Evolutionary conservation across 2,329 filamentous ascomycete species (phyloP), one percentile per base, ranked within the genome.

Genomic region (Diplodia seriata): DNA sequence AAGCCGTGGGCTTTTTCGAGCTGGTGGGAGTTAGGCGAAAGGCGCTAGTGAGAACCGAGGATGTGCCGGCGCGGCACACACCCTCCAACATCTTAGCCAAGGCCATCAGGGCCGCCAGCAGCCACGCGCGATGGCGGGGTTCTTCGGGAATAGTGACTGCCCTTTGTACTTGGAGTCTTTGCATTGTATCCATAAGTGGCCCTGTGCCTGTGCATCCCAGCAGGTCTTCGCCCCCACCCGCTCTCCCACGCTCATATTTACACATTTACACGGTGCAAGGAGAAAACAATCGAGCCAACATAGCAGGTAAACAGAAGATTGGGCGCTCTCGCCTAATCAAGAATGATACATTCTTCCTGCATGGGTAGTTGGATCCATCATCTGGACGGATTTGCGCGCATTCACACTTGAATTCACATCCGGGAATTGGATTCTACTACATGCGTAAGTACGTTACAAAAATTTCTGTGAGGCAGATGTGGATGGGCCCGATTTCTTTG

Each of bases 1-100:
- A 47, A 29, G 40, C 50, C 26, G 53, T 29, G 64, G 43, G 55
- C 64, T 67, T 63, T 62, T 63, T 63, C 40, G 53, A 57, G 55
- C 57, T 59, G 54, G 54, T 67, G 53, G 53, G 64, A 40, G 43
- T 67, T 67, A 67, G 31, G 43, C 54, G 54, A 67, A 47, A 29
- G 64, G 53, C 54, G 9, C 18, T 20, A 18, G 14, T 7, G 26
- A 29, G 26, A 9, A 12, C 57, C 57, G 57, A 62, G 31, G 43
- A 33, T 50, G 4, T 15, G 14, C 57, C 20, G 54, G 15, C 26
- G 26, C 33, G 31, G n/a, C 57, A 20, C 57, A 62, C 43, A 6
- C 40, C 18, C 29, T 55, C 14, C 40, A 47, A 55, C 51, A 55
- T 33, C 51, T 26, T 26, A 26, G 26, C 26, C 26, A 26, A 26